phyloP scores from a whole-genome alignment of 2,329 filamentous ascomycete genomes.

The Pyrenophora seminiperda region DNA sequence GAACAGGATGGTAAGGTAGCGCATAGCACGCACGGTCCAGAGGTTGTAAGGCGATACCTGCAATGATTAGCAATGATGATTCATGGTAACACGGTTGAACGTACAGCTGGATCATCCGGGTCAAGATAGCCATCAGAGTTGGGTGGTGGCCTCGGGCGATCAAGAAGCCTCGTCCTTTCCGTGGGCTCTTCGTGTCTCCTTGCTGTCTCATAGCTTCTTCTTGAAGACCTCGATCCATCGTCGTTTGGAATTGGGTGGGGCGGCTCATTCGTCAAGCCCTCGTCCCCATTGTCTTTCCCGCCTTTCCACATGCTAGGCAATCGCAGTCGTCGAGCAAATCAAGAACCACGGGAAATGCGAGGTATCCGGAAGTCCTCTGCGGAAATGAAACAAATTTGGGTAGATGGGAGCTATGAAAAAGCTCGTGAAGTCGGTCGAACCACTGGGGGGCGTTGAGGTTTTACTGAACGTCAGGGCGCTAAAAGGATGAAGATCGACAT shows the following conservation, averaged over 20 bases:
- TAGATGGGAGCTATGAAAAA: constrained; percentile 12
- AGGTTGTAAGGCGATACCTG: constrained; percentile 88
- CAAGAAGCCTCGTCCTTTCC: constrained; percentile 71
- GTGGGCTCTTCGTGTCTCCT: constrained; percentile 54
- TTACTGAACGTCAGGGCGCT: constrained; percentile 23
- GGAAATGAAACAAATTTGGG: not conserved
- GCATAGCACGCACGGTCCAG: constrained; percentile 82
- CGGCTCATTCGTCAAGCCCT: constrained; percentile 33
- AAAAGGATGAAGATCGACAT: constrained; percentile 20
- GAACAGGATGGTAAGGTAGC: constrained; percentile 78
- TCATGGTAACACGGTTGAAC: constrained; percentile 27
- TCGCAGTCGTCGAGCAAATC: constrained; percentile 22
- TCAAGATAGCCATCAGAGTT: constrained; percentile 71
- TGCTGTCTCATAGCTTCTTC: constrained; percentile 36
- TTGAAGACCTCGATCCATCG: constrained; percentile 34
- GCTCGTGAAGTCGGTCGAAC: constrained; percentile 5
- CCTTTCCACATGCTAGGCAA: constrained; percentile 60
- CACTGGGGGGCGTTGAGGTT: constrained; percentile 15
- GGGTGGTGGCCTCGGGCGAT: constrained; percentile 59
- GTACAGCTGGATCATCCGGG: constrained; percentile 80
- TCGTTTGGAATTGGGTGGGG: constrained; percentile 26
- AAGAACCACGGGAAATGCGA: not conserved
- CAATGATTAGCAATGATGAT: constrained; percentile 22
- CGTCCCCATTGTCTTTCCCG: constrained; percentile 48
- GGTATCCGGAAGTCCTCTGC: not conserved